Percentiles rank a stretch among this genome's conserved stretches.
Conservation (phyloP, 1,284 basidiomycete genomes). For the Tilletia setariae region DNA sequence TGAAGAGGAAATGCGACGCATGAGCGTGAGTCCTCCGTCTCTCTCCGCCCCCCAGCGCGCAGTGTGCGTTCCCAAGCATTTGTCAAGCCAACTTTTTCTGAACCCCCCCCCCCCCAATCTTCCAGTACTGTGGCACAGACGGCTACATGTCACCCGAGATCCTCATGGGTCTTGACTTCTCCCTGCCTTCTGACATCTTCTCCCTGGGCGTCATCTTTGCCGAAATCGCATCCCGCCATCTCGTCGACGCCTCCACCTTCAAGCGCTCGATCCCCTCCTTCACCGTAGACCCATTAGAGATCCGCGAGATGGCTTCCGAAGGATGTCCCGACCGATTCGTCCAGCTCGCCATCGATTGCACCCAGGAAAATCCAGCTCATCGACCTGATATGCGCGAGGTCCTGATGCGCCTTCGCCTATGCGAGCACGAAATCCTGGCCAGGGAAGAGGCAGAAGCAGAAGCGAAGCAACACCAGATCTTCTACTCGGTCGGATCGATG, state of each 20-base stretch:
- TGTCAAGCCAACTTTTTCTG: no score
- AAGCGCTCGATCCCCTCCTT: conserved; percentile 58
- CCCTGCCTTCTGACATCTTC: conserved; percentile 88
- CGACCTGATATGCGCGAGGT: conserved; percentile 77
- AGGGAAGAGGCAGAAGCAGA: conserved; percentile 23
- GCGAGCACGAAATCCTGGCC: conserved; percentile 67
- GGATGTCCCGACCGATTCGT: conserved; percentile 78
- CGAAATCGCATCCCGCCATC: conserved; percentile 78
- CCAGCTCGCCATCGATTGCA: conserved; percentile 74
- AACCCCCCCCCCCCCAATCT: neutral
- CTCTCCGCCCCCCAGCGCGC: no score
- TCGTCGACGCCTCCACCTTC: conserved; percentile 66
- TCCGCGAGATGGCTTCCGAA: conserved; percentile 66
- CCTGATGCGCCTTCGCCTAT: conserved; percentile 68
- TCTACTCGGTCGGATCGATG: conserved; percentile 69
- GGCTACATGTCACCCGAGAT: conserved; percentile 73
- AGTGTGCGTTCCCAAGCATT: no score
- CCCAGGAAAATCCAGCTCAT: conserved; percentile 65
- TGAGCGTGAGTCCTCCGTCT: conserved; percentile 65
- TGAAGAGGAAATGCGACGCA: conserved; percentile 80
- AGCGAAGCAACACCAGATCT: conserved; percentile 27
- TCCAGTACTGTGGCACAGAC: conserved; percentile 86
- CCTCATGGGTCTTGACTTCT: conserved; percentile 81
- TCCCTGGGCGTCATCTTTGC: conserved; percentile 91
- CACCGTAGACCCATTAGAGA: conserved; percentile 72